These are phyloP conservation scores for Shiraia bambusicola DNA, from an alignment of 2,329 filamentous ascomycete species.

Conservation along the genomic window DNA sequence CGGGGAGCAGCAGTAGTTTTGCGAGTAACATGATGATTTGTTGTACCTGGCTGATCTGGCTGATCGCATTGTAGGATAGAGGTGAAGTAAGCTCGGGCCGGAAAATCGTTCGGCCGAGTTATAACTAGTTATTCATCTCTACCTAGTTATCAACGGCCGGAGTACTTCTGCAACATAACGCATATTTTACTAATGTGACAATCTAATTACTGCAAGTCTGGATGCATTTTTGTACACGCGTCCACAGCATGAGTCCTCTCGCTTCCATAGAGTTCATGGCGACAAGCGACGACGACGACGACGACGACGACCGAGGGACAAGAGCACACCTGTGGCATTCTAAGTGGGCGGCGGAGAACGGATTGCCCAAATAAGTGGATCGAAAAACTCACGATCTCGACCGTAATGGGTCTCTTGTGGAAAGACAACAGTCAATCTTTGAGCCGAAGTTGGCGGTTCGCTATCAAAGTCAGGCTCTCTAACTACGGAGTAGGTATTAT, in stretches of 20 bases:
- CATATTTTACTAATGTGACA: not conserved
- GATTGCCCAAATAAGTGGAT: constrained; percentile 33
- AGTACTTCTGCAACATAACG: constrained; percentile 1
- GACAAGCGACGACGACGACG: no score
- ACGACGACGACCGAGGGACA: constrained; percentile 11
- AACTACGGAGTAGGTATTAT: no score
- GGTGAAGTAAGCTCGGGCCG: constrained; percentile 11
- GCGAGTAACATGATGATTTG: constrained; percentile 40
- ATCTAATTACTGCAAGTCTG: not conserved
- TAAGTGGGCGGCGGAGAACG: constrained; percentile 22
- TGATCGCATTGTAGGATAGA: constrained; percentile 8
- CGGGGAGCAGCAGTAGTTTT: constrained; percentile 38
- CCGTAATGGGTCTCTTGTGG: constrained; percentile 23
- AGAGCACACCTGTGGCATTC: constrained; percentile 19
- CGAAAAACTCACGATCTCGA: constrained; percentile 36
- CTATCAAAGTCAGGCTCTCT: constrained; percentile 21
- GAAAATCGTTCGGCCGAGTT: constrained; percentile 20
- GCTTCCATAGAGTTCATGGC: constrained; percentile 8
- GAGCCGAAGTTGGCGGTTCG: constrained; percentile 17
- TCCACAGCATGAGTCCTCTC: not conserved
- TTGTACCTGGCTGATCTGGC: constrained; percentile 2
- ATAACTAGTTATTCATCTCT: no score
- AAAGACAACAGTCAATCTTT: constrained; percentile 21
- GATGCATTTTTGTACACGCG: no score
- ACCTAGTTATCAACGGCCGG: no score